Evolutionary conservation across 108 stramenopile genomes (phyloP), one percentile per base, ranked within the genome.

Genomic region (Nitzschia palea): DNA sequence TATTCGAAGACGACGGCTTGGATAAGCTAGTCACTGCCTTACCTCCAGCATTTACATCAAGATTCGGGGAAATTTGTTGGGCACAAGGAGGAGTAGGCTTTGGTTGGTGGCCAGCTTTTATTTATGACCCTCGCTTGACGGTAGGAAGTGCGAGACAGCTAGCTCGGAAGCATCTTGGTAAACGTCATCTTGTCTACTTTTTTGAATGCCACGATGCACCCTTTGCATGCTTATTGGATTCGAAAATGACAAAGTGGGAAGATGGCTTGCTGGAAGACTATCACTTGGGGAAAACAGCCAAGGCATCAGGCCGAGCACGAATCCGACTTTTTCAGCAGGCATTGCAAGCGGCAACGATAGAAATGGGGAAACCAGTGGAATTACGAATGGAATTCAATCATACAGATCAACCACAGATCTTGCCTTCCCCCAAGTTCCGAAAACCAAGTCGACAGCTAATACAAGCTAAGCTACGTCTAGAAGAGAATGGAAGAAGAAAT

Each of bases 381-480:
- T 53, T 79, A 50, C 76, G 92, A 50, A 77, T 93, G 85, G 92
- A 93, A 56, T 93, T 87, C 85, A 93, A 93, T 64, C 88, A 88
- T 60, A 68, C 64, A 14, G 72, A 73, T 62, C 80, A 63, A 55
- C 55, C 67, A 36, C 62, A 60, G 65, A 60, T 74, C 14, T 47
- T 71, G 15, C 69, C 65, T 6, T 67, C 70, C 0, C 65, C 68
- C 14, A 50, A 65, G 43, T 23, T 58, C 45, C 29, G 22, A 33
- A 35, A 61, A 62, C 52, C 35, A n/a, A 58, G 37, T 18, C 54
- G 68, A 34, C 43, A 25, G 29, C 10, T 31, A 20, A 25, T 42
- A 6, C 32, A 3, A 35, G 4, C 26, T 25, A 55, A 44, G 15
- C 15, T 14, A 28, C 62, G 33, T 18, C 42, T 52, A 12, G 9